Conservation (phyloP, 2,329 filamentous ascomycete genomes). For the Aciculosporium take region DNA sequence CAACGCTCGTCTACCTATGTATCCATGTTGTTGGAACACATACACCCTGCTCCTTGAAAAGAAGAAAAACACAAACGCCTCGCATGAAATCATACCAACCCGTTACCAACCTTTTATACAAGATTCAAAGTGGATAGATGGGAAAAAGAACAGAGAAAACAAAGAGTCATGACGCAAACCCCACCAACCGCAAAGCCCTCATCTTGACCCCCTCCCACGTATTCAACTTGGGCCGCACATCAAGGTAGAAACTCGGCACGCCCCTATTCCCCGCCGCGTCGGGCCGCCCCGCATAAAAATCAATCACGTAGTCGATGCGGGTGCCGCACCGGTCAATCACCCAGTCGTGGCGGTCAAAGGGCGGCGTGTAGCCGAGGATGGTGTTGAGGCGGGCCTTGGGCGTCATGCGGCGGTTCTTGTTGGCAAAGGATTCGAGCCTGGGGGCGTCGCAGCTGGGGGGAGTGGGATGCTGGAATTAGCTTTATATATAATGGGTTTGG, state of each 20-base stretch:
- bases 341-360: slow-evolving; percentile 97
- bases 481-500: too few species aligned
- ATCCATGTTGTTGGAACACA: too few species aligned
- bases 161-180: slow-evolving; percentile 28
- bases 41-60: neutral
- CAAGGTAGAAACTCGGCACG: slow-evolving; percentile 47
- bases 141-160: neutral
- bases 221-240: slow-evolving; percentile 55
- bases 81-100: neutral
- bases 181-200: slow-evolving; percentile 38
- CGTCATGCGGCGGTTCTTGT: slow-evolving; percentile 54
- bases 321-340: slow-evolving; percentile 81
- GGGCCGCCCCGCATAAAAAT: slow-evolving; percentile 74
- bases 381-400: slow-evolving; percentile 75
- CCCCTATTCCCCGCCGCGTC: slow-evolving; percentile 20
- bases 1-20: too few species aligned
- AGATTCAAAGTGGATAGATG: neutral
- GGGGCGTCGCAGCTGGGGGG: slow-evolving; percentile 51
- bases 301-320: slow-evolving; percentile 87
- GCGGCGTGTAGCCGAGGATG: slow-evolving; percentile 72
- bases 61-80: neutral
- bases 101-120: neutral
- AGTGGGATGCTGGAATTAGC: slow-evolving; percentile 3
- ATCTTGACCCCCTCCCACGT: slow-evolving; percentile 55
- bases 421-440: slow-evolving; percentile 69